phyloP scores from a whole-genome alignment of 2,329 filamentous ascomycete species.

The Aspergillus japonicus region DNA sequence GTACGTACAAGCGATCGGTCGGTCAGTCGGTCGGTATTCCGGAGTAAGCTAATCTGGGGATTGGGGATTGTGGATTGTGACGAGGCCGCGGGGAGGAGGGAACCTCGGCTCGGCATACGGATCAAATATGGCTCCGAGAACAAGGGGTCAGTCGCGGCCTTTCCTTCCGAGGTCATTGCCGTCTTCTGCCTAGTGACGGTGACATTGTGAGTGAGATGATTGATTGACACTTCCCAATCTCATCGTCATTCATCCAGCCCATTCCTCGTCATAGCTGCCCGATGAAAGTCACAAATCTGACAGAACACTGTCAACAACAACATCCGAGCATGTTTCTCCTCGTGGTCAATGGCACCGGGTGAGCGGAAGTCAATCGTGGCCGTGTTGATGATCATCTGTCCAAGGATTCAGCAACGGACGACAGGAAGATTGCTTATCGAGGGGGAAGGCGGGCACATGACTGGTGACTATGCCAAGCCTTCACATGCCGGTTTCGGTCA shows the following conservation, averaged over 20 bases:
- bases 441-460: no score
- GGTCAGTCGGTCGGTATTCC: neutral
- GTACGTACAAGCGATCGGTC: conserved; percentile 1
- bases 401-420: neutral
- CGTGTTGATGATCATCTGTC: neutral
- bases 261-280: neutral
- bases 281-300: neutral
- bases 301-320: no score
- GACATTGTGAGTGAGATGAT: neutral
- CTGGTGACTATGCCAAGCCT: neutral
- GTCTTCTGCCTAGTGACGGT: neutral
- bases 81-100: conserved; percentile 6
- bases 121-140: neutral
- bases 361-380: neutral
- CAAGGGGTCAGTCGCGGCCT: neutral
- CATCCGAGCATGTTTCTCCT: neutral
- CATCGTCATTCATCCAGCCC: neutral
- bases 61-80: neutral
- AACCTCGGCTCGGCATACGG: neutral
- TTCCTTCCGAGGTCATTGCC: neutral
- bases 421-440: neutral
- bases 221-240: neutral
- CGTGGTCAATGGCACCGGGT: neutral
- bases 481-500: neutral
- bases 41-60: neutral